These are phyloP conservation scores for Podila verticillata DNA, from an alignment of 192 early-diverging fungal species.

Conservation along the genomic window DNA sequence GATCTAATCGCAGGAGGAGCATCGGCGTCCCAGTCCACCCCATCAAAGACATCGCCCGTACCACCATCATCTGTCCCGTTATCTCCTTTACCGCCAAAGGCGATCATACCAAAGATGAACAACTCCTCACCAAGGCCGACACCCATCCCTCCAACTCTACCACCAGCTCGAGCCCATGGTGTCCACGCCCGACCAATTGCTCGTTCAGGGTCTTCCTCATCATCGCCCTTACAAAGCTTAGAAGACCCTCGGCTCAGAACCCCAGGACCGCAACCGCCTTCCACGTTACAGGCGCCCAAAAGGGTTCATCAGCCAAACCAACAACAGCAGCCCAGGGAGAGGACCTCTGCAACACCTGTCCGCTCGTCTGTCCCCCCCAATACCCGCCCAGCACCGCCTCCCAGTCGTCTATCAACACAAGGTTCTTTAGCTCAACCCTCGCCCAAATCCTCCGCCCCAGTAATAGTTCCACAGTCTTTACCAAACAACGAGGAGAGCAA, in stretches of 20 bases:
- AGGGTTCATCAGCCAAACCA: slow-evolving; percentile 26
- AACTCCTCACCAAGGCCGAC: slow-evolving; percentile 12
- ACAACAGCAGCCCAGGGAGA: slow-evolving; percentile 12
- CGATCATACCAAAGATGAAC: background rate
- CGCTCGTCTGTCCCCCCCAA: slow-evolving; percentile 8
- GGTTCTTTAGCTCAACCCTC: background rate
- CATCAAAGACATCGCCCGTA: background rate
- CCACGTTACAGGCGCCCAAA: slow-evolving; percentile 31
- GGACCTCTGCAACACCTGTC: slow-evolving; percentile 14
- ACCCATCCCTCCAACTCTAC: slow-evolving; percentile 33
- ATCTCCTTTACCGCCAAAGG: background rate
- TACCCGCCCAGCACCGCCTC: slow-evolving; percentile 11
- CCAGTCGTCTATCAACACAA: slow-evolving; percentile 6
- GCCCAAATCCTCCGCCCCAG: background rate
- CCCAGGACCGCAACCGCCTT: background rate
- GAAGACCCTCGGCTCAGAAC: background rate
- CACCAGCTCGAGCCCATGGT: slow-evolving; percentile 46
- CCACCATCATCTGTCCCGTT: slow-evolving; percentile 12
- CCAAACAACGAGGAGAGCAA: background rate
- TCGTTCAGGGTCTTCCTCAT: slow-evolving; percentile 12
- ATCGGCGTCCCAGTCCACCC: too few species aligned
- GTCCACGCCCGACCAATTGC: slow-evolving; percentile 35
- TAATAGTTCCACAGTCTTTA: background rate
- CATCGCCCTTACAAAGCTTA: background rate
- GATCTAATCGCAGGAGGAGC: too few species aligned